A percentile compares a stretch with the other conserved stretches of the same genome.
These are phyloP conservation scores for Tilletia setariae DNA, from an alignment of 1,284 basidiomycete species.

Conservation along the genomic window DNA sequence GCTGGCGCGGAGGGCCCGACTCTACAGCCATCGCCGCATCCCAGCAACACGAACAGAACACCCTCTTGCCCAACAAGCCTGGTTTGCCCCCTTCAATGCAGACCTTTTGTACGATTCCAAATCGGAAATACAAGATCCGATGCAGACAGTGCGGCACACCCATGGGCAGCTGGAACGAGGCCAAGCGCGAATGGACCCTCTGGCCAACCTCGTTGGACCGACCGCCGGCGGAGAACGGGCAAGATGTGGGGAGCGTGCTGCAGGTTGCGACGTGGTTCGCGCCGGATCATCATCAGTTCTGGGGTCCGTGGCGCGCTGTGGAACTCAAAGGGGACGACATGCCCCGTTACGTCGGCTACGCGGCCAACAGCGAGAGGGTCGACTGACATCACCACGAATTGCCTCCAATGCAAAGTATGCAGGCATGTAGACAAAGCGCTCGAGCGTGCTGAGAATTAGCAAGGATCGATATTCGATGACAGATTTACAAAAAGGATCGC, in stretches of 20 bases:
- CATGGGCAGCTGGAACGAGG: slow-evolving; percentile 41
- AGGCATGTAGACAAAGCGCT: too few species aligned
- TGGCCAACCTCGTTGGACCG: slow-evolving; percentile 38
- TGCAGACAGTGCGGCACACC: slow-evolving; percentile 44
- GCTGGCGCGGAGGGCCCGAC: slow-evolving; percentile 22
- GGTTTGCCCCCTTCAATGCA: slow-evolving; percentile 23
- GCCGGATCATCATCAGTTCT: slow-evolving; percentile 22
- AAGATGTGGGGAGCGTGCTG: slow-evolving; percentile 2
- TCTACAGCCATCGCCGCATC: background rate
- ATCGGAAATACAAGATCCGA: slow-evolving; percentile 42
- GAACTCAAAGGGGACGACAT: slow-evolving; percentile 16
- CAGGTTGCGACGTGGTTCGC: slow-evolving; percentile 1
- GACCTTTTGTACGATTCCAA: slow-evolving; percentile 33
- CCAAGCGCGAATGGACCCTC: slow-evolving; percentile 40
- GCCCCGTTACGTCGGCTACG: slow-evolving; percentile 18
- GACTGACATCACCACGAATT: background rate
- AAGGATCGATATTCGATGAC: too few species aligned
- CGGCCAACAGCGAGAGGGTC: slow-evolving; percentile 17
- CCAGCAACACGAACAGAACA: background rate
- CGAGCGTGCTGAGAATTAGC: too few species aligned
- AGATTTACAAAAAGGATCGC: too few species aligned
- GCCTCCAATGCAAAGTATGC: too few species aligned
- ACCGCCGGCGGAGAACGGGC: background rate
- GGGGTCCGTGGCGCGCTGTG: slow-evolving; percentile 16
- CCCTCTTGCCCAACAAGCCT: slow-evolving; percentile 20